Conservation (phyloP, 1,284 basidiomycete species). For the Marasmius fiardii region DNA sequence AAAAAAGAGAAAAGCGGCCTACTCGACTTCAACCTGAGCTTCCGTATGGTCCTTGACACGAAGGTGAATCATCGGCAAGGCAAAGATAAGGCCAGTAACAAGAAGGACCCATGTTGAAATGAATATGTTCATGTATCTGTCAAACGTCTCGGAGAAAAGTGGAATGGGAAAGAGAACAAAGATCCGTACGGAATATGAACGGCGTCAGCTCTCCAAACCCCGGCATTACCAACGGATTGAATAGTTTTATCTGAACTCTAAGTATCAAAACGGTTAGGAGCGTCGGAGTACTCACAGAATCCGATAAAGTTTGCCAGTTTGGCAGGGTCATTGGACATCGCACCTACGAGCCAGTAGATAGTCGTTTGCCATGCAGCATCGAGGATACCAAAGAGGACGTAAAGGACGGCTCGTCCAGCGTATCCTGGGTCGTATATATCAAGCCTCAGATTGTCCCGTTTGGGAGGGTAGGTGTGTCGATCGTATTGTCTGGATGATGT, state of each 20-base stretch:
- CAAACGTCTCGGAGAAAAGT: not conserved
- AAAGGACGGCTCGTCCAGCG: conserved; percentile 50
- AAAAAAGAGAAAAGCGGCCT: conserved; percentile 18
- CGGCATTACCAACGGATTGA: conserved; percentile 54
- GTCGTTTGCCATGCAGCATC: conserved; percentile 56
- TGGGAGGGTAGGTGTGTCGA: conserved; percentile 39
- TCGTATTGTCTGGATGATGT: conserved; percentile 49
- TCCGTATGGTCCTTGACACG: conserved; percentile 50
- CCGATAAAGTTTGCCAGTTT: conserved; percentile 54
- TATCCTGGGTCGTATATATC: conserved; percentile 54
- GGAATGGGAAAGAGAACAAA: not conserved
- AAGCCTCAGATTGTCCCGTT: conserved; percentile 33
- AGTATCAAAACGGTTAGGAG: not conserved
- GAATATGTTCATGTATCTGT: conserved; percentile 50
- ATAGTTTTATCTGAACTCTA: conserved; percentile 44
- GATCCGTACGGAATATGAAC: conserved; percentile 36
- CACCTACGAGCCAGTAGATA: conserved; percentile 57
- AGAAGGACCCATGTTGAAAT: conserved; percentile 51
- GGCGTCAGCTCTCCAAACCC: conserved; percentile 48
- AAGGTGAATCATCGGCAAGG: conserved; percentile 51
- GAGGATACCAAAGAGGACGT: conserved; percentile 55
- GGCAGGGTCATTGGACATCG: conserved; percentile 56
- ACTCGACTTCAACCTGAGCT: conserved; percentile 42
- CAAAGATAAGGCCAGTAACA: conserved; percentile 43
- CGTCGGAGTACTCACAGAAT: conserved; percentile 35